Conservation (phyloP, 2,329 filamentous ascomycete genomes). For the Alternaria rosae region DNA sequence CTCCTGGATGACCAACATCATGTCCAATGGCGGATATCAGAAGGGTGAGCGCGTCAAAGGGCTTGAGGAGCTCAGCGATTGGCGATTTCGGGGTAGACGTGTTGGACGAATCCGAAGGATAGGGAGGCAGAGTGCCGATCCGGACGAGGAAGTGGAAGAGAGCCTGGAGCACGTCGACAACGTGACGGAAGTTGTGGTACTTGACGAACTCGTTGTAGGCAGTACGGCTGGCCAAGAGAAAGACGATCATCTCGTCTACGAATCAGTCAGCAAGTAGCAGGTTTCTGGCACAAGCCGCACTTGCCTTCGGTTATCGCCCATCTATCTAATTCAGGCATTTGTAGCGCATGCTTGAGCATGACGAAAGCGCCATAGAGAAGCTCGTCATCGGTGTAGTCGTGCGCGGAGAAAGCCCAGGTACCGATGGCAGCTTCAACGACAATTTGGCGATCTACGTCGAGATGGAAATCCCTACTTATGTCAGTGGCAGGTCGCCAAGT, state of each 20-base stretch:
- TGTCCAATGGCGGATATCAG: constrained; percentile 97
- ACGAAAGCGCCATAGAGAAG: constrained; percentile 82
- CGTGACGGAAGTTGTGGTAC: constrained; percentile 98
- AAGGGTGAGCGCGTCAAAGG: constrained; percentile 87
- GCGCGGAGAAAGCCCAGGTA: constrained; percentile 87
- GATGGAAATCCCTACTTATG: constrained; percentile 65
- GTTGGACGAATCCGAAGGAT: constrained; percentile 55
- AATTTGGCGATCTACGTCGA: constrained; percentile 70
- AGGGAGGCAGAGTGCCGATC: constrained; percentile 77
- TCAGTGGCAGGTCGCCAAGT: constrained; percentile 23
- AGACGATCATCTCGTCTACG: constrained; percentile 79
- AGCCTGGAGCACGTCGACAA: constrained; percentile 93
- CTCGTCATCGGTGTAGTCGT: constrained; percentile 89
- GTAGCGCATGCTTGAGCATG: constrained; percentile 89
- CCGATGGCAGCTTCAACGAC: constrained; percentile 74
- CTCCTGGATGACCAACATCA: constrained; percentile 95
- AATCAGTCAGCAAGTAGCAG: constrained; percentile 25
- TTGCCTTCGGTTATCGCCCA: constrained; percentile 82
- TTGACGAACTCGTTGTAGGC: constrained; percentile 98
- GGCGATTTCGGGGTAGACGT: constrained; percentile 61
- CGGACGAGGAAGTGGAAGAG: constrained; percentile 88
- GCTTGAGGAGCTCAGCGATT: constrained; percentile 77
- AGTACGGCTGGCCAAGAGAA: constrained; percentile 84
- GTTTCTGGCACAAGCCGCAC: constrained; percentile 36
- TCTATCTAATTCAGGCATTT: constrained; percentile 78